Evolutionary conservation across 1,139 yeast species (phyloP).

Genomic region (Pichia kudriavzevii): DNA sequence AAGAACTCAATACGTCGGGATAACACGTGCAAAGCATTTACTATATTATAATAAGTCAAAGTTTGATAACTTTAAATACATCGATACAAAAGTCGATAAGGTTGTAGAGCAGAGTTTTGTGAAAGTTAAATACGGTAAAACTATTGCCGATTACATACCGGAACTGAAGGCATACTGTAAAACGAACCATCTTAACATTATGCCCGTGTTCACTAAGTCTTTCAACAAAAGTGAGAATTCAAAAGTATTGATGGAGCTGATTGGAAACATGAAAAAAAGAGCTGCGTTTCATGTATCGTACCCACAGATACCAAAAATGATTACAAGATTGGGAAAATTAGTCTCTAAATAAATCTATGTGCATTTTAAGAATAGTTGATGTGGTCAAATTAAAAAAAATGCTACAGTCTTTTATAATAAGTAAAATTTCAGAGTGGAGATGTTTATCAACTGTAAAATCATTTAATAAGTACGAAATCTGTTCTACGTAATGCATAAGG

Average conservation of each 20-base stretch:
- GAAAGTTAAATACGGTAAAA: slow-evolving; percentile 4
- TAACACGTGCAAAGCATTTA: slow-evolving; percentile 53
- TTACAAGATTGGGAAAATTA: background rate
- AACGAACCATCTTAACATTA: slow-evolving; percentile 7
- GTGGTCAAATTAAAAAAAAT: too few species aligned
- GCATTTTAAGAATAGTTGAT: too few species aligned
- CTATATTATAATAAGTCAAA: slow-evolving; percentile 35
- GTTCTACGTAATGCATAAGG: too few species aligned
- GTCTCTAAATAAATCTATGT: too few species aligned
- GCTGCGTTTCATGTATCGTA: too few species aligned
- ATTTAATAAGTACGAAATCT: too few species aligned
- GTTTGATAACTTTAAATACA: slow-evolving; percentile 15
- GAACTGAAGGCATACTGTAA: slow-evolving; percentile 5
- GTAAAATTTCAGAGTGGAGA: too few species aligned
- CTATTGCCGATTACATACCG: slow-evolving; percentile 8
- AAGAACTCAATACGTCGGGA: slow-evolving; percentile 43
- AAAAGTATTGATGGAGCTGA: too few species aligned
- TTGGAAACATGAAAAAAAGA: too few species aligned
- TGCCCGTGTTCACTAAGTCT: slow-evolving; percentile 10
- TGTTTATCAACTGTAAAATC: too few species aligned
- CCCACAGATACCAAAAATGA: slow-evolving; percentile 4
- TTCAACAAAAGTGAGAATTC: too few species aligned
- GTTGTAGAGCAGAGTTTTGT: slow-evolving; percentile 1
- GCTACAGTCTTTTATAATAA: too few species aligned
- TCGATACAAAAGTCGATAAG: slow-evolving; percentile 14